These are phyloP conservation scores for Suillus clintonianus DNA, from an alignment of 768 basidiomycete species.

Conservation along the genomic window DNA sequence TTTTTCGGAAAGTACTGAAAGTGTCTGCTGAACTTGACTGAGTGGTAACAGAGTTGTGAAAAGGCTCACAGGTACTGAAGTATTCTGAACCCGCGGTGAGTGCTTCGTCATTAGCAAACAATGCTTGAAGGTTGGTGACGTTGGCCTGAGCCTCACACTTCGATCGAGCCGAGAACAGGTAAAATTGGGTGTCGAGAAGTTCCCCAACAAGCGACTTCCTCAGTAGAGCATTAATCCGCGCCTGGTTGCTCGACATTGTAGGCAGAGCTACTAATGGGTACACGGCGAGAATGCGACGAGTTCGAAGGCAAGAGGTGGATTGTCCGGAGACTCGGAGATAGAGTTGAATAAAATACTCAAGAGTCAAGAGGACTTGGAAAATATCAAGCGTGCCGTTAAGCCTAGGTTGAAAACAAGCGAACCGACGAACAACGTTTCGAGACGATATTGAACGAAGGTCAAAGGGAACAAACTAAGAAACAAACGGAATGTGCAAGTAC, in stretches of 20 bases:
- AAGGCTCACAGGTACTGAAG: slow-evolving; percentile 16
- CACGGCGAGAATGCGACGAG: not conserved
- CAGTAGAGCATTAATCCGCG: slow-evolving; percentile 2
- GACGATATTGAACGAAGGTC: too few species aligned
- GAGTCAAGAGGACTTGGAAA: not conserved
- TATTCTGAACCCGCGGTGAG: slow-evolving; percentile 15
- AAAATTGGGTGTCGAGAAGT: slow-evolving; percentile 23
- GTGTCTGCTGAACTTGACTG: not conserved
- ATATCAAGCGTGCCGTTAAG: not conserved
- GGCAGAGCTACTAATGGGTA: not conserved
- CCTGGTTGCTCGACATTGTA: slow-evolving; percentile 10
- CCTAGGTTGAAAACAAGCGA: not conserved
- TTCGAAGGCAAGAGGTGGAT: not conserved
- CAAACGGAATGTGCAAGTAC: not conserved
- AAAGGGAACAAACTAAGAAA: not conserved
- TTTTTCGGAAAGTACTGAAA: not conserved
- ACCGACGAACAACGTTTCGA: not conserved
- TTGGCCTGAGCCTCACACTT: slow-evolving; percentile 2
- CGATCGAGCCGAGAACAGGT: slow-evolving; percentile 19
- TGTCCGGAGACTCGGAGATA: not conserved
- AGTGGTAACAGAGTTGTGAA: not conserved
- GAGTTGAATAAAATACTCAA: not conserved
- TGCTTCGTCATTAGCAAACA: slow-evolving; percentile 17
- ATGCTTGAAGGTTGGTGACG: slow-evolving; percentile 10
- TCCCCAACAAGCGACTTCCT: slow-evolving; percentile 10